These are phyloP conservation scores for Fusarium sp. DNA, from an alignment of 2,329 filamentous ascomycete genomes.

Conservation along the genomic window DNA sequence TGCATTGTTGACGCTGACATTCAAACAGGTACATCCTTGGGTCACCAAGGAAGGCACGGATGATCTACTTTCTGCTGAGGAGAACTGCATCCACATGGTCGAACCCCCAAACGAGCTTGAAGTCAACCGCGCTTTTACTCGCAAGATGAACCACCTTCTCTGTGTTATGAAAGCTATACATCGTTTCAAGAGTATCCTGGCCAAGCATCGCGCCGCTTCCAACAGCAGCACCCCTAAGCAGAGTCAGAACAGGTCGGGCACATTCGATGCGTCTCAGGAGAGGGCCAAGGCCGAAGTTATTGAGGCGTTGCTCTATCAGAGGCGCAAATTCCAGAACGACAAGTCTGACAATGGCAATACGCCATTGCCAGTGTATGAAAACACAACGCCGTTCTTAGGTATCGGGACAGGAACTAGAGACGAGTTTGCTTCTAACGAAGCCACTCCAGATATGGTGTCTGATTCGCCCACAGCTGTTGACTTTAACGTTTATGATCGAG, in stretches of 20 bases:
- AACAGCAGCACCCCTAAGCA: constrained; percentile 25
- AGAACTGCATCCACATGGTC: constrained; percentile 86
- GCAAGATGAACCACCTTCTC: constrained; percentile 87
- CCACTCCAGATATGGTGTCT: constrained; percentile 70
- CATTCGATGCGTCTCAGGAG: constrained; percentile 49
- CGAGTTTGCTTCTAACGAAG: constrained; percentile 58
- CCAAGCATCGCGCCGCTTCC: constrained; percentile 40
- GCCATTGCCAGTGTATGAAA: constrained; percentile 66
- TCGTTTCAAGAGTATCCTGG: constrained; percentile 85
- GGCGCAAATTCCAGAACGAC: constrained; percentile 57
- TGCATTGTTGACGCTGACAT: constrained; percentile 7
- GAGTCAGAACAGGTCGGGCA: constrained; percentile 22
- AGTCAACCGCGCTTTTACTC: constrained; percentile 89
- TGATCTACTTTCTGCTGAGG: constrained; percentile 81
- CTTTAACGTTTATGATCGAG: constrained; percentile 88
- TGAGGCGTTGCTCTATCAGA: constrained; percentile 62
- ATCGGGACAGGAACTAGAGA: constrained; percentile 77
- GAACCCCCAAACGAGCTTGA: constrained; percentile 91
- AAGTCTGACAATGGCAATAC: constrained; percentile 60
- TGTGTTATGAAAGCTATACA: constrained; percentile 93
- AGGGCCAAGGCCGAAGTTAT: constrained; percentile 63
- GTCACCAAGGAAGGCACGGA: constrained; percentile 86
- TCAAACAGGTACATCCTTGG: constrained; percentile 85
- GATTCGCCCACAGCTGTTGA: constrained; percentile 89
- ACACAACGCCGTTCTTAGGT: constrained; percentile 75